Evolutionary conservation across 2,329 filamentous ascomycete species (phyloP), one percentile per base, ranked within the genome.

Genomic region (Claviceps sp.): DNA sequence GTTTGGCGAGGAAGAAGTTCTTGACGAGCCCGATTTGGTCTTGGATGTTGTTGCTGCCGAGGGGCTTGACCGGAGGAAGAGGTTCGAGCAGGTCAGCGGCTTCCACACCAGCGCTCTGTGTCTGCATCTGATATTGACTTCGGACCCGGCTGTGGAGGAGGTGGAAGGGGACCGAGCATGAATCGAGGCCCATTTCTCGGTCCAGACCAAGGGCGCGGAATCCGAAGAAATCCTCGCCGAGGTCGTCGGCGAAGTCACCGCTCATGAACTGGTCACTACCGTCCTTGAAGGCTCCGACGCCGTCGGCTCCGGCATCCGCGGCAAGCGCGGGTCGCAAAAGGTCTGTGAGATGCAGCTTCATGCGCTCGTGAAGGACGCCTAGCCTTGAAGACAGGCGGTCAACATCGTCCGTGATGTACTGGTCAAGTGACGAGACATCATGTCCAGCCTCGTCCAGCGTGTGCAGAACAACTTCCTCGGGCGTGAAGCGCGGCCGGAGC

Each of bases 171-270:
- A 98, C 93, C 50, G 87, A 90, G 55, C 97, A 80, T 58, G 86
- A 86, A 37, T 91, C 84, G 56, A 93, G 76, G 17, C 90, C 90
- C 64, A 97, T 85, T 65, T 98, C 93, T 60, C 83, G 85, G 62
- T 95, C 89, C 53, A 98, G 77, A 44, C 93, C 93, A 46, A 98
- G 80, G 55, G 95, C 90, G 64, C 89, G 90, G 78, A 98, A 97
- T 30, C 93, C 93, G 63, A 98, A 98, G 78, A 96, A 98, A 70
- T 98, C 93, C 72, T 98, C 93, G 55, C 90, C 91, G 13, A 98
- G 85, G 60, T 98, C 93, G 65, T 96, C 93, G 0, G 93, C 93
- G 65, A 98, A 98, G 67, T 98, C 93, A 56, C 93, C 93, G 46
- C 87, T 89, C 47, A 96, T 84, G 60, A 97, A 98, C 64, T 97